Evolutionary conservation across 2,329 filamentous ascomycete genomes (phyloP), one percentile per base, ranked within the genome.

Genomic region (Phialophora expanda): DNA sequence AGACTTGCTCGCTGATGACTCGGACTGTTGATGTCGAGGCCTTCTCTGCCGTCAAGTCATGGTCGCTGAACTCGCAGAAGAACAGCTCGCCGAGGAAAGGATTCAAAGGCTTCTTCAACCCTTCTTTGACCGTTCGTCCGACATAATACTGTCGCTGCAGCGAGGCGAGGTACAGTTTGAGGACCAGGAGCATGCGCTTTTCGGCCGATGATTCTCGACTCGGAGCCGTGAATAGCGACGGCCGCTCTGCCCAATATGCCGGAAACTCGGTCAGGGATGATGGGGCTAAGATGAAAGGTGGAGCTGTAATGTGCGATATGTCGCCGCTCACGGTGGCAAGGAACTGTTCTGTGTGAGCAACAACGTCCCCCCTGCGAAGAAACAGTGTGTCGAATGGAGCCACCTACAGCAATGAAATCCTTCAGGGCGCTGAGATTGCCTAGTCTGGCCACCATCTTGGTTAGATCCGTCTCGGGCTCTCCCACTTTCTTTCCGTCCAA

Each of bases 101-200:
- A 46, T 73, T 73, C 41, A 73, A 63, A 9, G 71, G 71, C 61
- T 73, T 73, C 64, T 71, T 71, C 20, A 70, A 17, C 4, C 68
- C 68, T 46, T 71, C 69, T 46, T 69, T 66, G 34, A 69, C 70
- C 32, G 63, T 67, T 7, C 63, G 64, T n/a, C 67, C 81, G 79
- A 68, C 83, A 82, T 73, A 71, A 30, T 72, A 71, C 62, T 96
- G 92, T 79, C 96, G 92, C 82, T 95, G 97, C 60, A 98, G 84
- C 3, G 94, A 97, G 75, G 89, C 93, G 63, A 98, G 81, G 81
- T 97, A 98, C 93, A 94, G 97, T 79, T 95, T 96, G 73, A 97
- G 83, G 17, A 98, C 94, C 41, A 94, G 84, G 71, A 96, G 80
- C 24, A 92, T 89, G 67, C 94, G 89, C 82, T 92, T 95, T 74